Conservation (phyloP, 352 stramenopile species). For the Peronosclerospora sorghi region DNA sequence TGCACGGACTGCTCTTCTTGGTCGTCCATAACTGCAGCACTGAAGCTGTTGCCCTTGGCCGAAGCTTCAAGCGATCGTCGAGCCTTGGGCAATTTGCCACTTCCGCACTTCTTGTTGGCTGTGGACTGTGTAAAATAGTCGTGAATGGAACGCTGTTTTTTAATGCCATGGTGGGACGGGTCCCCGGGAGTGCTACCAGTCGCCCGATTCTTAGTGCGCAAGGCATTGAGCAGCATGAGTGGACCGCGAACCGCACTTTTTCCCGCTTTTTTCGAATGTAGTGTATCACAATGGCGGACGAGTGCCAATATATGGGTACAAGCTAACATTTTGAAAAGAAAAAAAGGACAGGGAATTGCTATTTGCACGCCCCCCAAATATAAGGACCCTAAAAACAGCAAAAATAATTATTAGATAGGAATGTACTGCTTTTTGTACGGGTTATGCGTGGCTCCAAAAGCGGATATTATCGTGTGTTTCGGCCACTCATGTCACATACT, state of each 20-base stretch:
- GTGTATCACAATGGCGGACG: too few relatives aligned
- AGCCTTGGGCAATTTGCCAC: conserved; percentile 26
- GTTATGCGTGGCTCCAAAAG: too few relatives aligned
- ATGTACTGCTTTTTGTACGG: too few relatives aligned
- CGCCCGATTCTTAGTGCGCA: conserved; percentile 26
- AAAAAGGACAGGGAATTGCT: too few relatives aligned
- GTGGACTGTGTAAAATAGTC: conserved; percentile 64
- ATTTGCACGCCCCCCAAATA: too few relatives aligned
- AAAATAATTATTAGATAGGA: too few relatives aligned
- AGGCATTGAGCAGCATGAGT: too few relatives aligned
- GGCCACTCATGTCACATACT: too few relatives aligned
- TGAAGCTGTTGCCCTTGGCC: conserved; percentile 15
- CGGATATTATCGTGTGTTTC: too few relatives aligned
- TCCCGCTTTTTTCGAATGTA: conserved; percentile 19
- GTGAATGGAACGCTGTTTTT: conserved; percentile 81
- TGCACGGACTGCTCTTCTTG: conserved; percentile 34
- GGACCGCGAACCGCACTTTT: conserved; percentile 1
- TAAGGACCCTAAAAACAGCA: too few relatives aligned
- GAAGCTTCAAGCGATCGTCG: conserved; percentile 24
- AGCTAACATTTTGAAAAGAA: too few relatives aligned
- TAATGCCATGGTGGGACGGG: conserved; percentile 13
- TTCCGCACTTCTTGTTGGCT: conserved; percentile 5
- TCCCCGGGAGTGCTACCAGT: conserved; percentile 6
- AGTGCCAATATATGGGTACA: too few relatives aligned
- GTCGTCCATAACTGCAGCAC: conserved; percentile 6